Conservation (phyloP, 495 filamentous ascomycete species). For the Penicillium flavigenum region DNA sequence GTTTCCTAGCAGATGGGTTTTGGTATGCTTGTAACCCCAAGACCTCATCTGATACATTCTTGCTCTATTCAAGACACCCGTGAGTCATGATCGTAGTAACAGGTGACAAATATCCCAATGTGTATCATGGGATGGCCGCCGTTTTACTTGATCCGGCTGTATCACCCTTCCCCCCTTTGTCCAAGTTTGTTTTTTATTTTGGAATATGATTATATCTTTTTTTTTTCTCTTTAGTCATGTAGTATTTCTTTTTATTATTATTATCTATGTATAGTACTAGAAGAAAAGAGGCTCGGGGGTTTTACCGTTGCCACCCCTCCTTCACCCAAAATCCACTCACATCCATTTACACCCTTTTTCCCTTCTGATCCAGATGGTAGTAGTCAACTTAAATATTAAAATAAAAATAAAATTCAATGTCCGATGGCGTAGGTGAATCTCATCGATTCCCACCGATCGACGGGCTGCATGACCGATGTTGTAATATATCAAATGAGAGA, state of each 20-base stretch:
- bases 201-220: constrained; percentile 8
- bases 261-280: constrained; percentile 12
- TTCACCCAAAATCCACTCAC: constrained; percentile 13
- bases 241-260: not conserved
- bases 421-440: constrained; percentile 28
- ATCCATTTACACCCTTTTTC: constrained; percentile 2
- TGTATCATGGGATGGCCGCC: constrained; percentile 32
- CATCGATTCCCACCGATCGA: constrained; percentile 42
- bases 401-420: constrained; percentile 16
- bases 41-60: constrained; percentile 47
- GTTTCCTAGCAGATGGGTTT: constrained; percentile 14
- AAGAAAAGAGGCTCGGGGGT: constrained; percentile 21
- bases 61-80: constrained; percentile 18
- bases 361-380: constrained; percentile 6
- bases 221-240: not conserved
- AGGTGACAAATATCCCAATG: constrained; percentile 41
- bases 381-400: constrained; percentile 8
- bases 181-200: constrained; percentile 21
- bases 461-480: constrained; percentile 51
- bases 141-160: constrained; percentile 31
- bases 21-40: constrained; percentile 28
- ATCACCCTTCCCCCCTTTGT: constrained; percentile 35
- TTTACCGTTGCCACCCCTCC: constrained; percentile 29
- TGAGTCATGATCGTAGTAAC: constrained; percentile 43
- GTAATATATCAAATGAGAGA: constrained; percentile 56